Evolutionary conservation across 1,284 basidiomycete species (phyloP).

Genomic region (Xerocomus cyaneibrunnescens): DNA sequence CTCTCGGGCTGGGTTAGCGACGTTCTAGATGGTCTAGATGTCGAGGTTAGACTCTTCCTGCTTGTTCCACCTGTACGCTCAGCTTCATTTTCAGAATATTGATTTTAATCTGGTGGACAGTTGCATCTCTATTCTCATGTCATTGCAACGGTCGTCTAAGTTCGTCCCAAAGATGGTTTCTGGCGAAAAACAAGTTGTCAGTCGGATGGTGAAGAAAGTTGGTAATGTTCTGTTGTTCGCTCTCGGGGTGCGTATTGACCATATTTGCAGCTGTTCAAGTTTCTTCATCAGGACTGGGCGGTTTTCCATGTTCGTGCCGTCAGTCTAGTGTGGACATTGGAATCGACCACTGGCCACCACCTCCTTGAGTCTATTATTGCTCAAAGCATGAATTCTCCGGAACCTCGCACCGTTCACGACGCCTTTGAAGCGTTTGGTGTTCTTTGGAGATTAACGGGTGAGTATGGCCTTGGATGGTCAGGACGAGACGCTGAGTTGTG

Average conservation of each 20-base stretch:
- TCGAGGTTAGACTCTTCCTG: slow-evolving; percentile 44
- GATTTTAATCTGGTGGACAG: slow-evolving; percentile 70
- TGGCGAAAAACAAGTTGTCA: slow-evolving; percentile 54
- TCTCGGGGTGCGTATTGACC: slow-evolving; percentile 1
- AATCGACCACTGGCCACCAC: slow-evolving; percentile 57
- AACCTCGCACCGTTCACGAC: slow-evolving; percentile 50
- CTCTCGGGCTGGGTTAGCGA: slow-evolving; percentile 54
- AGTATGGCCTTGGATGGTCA: slow-evolving; percentile 19
- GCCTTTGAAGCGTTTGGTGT: slow-evolving; percentile 89
- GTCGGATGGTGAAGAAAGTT: slow-evolving; percentile 56
- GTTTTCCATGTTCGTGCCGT: slow-evolving; percentile 83
- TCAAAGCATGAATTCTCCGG: slow-evolving; percentile 59
- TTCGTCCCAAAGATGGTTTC: slow-evolving; percentile 55
- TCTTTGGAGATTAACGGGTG: slow-evolving; percentile 88
- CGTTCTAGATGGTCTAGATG: slow-evolving; percentile 50
- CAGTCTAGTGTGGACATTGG: slow-evolving; percentile 84
- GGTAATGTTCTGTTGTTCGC: slow-evolving; percentile 12
- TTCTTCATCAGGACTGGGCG: slow-evolving; percentile 65
- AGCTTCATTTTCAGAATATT: slow-evolving; percentile 42
- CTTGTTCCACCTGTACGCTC: slow-evolving; percentile 2
- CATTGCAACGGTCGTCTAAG: slow-evolving; percentile 50
- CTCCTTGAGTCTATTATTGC: slow-evolving; percentile 79
- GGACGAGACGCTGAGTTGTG: slow-evolving; percentile 4
- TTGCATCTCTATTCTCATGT: slow-evolving; percentile 57
- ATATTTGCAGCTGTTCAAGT: slow-evolving; percentile 63